Percentiles rank a stretch among this genome's conserved stretches.
Conservation (phyloP, 2,329 filamentous ascomycete genomes). For the Purpureocillium takamizusanense region DNA sequence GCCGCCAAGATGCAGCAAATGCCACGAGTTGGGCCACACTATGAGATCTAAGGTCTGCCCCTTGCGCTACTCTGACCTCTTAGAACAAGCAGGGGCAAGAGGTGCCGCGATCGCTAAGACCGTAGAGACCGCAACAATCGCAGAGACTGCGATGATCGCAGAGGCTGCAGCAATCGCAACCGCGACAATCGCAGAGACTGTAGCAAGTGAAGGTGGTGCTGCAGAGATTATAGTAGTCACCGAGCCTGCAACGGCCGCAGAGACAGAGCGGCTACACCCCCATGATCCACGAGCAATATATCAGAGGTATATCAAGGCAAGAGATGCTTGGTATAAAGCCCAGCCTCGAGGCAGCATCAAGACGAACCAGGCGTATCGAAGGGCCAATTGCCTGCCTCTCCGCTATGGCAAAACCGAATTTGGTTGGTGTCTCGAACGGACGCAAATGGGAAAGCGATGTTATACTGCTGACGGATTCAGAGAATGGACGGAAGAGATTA, state of each 20-base stretch:
- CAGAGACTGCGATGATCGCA: too few species aligned
- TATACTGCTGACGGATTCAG: too few species aligned
- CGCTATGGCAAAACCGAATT: constrained; percentile 1
- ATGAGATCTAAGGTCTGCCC: neutral
- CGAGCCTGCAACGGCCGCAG: too few species aligned
- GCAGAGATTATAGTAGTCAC: too few species aligned
- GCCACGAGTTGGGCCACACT: neutral
- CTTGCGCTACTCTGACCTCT: neutral
- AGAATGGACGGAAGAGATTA: too few species aligned
- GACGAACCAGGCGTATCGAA: constrained; percentile 10
- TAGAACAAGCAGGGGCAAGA: neutral
- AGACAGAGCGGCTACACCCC: neutral
- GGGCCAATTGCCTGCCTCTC: constrained; percentile 6
- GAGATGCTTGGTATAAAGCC: constrained; percentile 4
- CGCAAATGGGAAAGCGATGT: too few species aligned
- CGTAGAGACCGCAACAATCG: too few species aligned
- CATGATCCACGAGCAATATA: constrained; percentile 8
- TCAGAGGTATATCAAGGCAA: constrained; percentile 4
- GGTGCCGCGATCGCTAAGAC: too few species aligned
- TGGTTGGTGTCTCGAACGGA: too few species aligned
- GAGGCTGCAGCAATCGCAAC: too few species aligned
- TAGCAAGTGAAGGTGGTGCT: too few species aligned
- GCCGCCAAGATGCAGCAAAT: neutral
- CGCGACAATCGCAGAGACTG: too few species aligned
- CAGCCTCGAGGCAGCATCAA: constrained; percentile 7